These are phyloP conservation scores for Porcisia deanei DNA, from an alignment of 208 protist species.

Conservation along the genomic window DNA sequence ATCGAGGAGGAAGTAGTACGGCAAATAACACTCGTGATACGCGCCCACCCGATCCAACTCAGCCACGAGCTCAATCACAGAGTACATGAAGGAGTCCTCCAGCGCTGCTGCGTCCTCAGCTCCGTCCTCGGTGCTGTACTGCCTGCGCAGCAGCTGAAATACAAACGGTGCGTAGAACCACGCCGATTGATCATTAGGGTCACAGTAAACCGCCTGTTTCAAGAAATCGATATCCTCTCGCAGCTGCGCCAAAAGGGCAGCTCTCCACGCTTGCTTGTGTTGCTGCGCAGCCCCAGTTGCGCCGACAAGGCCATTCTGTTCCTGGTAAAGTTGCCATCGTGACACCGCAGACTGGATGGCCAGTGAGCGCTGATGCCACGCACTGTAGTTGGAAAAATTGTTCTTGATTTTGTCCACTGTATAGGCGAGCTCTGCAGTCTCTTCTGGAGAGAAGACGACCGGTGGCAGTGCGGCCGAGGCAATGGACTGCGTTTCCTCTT, in stretches of 20 bases:
- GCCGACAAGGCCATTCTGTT: neutral
- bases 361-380: conserved; percentile 94
- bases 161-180: conserved; percentile 86
- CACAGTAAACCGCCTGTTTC: conserved; percentile 82
- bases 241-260: conserved; percentile 25
- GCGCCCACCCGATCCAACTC: conserved; percentile 46
- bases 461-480: neutral
- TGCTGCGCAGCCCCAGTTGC: neutral
- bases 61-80: conserved; percentile 49
- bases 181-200: conserved; percentile 86
- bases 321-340: conserved; percentile 10
- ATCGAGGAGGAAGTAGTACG: conserved; percentile 57
- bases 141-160: conserved; percentile 25
- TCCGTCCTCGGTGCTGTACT: neutral
- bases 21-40: conserved; percentile 52
- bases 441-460: conserved; percentile 38
- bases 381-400: conserved; percentile 98
- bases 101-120: conserved; percentile 24
- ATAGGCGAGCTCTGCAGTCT: conserved; percentile 77
- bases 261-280: neutral
- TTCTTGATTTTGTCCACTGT: conserved; percentile 83
- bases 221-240: conserved; percentile 60
- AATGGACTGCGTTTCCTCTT: neutral
- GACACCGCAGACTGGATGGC: conserved; percentile 43
- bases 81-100: conserved; percentile 32